Percentiles rank a stretch among this genome's conserved stretches.
These are phyloP conservation scores for Astraeus odoratus DNA, from an alignment of 768 basidiomycete species.

Conservation along the genomic window DNA sequence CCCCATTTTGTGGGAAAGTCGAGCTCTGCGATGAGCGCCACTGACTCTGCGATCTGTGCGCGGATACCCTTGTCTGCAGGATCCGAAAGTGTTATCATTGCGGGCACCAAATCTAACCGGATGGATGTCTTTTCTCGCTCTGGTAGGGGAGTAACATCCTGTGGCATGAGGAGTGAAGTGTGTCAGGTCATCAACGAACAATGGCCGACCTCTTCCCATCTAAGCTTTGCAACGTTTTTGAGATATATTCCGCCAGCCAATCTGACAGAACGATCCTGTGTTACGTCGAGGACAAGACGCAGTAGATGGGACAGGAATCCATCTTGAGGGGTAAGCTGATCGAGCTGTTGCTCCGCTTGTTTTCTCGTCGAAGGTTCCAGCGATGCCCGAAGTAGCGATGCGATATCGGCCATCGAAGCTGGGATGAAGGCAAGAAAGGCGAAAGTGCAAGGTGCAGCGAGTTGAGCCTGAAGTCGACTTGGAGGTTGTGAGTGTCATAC, in stretches of 20 bases:
- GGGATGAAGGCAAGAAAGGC: not conserved
- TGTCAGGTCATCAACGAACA: not conserved
- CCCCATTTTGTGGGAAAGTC: slow-evolving; percentile 92
- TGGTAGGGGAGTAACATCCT: slow-evolving; percentile 70
- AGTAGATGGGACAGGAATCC: slow-evolving; percentile 81
- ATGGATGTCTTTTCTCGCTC: slow-evolving; percentile 68
- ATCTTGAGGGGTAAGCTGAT: slow-evolving; percentile 56
- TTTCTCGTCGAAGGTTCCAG: slow-evolving; percentile 64
- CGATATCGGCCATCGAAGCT: slow-evolving; percentile 55
- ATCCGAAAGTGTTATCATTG: slow-evolving; percentile 82
- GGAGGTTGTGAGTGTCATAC: too few relatives aligned
- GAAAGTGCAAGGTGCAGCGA: not conserved
- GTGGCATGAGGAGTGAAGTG: slow-evolving; percentile 4
- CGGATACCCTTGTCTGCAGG: slow-evolving; percentile 67
- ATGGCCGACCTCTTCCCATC: slow-evolving; percentile 78
- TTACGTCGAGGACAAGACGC: slow-evolving; percentile 62
- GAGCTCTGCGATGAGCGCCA: slow-evolving; percentile 82
- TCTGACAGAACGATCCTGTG: slow-evolving; percentile 61
- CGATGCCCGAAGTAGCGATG: slow-evolving; percentile 65
- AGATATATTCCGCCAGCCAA: slow-evolving; percentile 86
- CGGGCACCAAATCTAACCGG: slow-evolving; percentile 74
- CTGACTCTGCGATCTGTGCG: slow-evolving; percentile 87
- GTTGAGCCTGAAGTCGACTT: too few relatives aligned
- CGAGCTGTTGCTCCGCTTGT: slow-evolving; percentile 74
- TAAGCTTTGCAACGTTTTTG: slow-evolving; percentile 82